These are phyloP conservation scores for Suillus discolor DNA, from an alignment of 768 basidiomycete species.

Conservation along the genomic window DNA sequence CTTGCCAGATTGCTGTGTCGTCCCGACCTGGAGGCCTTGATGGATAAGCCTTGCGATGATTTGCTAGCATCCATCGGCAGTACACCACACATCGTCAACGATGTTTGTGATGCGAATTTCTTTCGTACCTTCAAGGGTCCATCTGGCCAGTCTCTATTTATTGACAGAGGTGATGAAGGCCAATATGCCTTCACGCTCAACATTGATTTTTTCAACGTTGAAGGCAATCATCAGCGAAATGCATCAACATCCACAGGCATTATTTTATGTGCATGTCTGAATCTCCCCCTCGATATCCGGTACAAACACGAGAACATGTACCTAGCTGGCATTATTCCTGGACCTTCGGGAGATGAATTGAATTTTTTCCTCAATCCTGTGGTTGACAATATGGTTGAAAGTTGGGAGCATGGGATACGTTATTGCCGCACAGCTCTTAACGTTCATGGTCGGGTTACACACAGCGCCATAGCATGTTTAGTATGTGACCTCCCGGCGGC, in stretches of 20 bases:
- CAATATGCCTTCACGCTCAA: constrained; percentile 29
- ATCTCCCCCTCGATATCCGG: too few relatives aligned
- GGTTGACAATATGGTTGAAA: constrained; percentile 27
- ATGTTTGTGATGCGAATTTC: neutral
- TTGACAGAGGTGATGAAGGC: constrained; percentile 15
- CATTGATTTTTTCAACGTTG: constrained; percentile 38
- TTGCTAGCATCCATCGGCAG: neutral
- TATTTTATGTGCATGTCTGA: too few relatives aligned
- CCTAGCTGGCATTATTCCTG: too few relatives aligned
- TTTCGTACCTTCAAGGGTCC: constrained; percentile 13
- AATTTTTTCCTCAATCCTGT: constrained; percentile 35
- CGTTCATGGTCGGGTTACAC: neutral
- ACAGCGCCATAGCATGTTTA: constrained; percentile 20
- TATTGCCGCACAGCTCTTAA: constrained; percentile 16
- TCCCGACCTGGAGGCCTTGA: constrained; percentile 11
- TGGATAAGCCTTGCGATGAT: constrained; percentile 16
- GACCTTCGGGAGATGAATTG: constrained; percentile 20
- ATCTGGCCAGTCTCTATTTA: constrained; percentile 17
- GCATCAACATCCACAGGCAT: too few relatives aligned
- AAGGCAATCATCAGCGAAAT: constrained; percentile 19
- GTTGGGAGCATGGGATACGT: neutral
- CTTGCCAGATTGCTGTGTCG: neutral
- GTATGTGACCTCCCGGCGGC: constrained; percentile 35
- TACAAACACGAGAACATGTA: too few relatives aligned
- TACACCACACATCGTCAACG: neutral